Evolutionary conservation across 2,329 filamentous ascomycete species (phyloP).

Genomic region (Truncatella angustata): DNA sequence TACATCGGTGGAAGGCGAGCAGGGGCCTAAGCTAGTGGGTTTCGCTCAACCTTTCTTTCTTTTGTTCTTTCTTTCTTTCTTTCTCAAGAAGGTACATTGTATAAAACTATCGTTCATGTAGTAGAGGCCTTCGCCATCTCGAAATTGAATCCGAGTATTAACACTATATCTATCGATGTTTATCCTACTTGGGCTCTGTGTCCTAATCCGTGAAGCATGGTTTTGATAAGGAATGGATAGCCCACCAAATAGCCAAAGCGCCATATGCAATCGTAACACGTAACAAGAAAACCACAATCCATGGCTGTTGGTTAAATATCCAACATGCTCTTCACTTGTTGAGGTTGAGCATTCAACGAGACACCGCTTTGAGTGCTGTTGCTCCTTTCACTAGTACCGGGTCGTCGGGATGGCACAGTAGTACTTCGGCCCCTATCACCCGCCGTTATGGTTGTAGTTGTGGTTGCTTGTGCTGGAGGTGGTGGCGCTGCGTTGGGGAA

Average conservation of each 20-base stretch:
- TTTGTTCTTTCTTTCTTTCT: not conserved
- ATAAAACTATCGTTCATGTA: conserved; percentile 11
- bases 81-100: conserved; percentile 17
- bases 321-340: conserved; percentile 57
- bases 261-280: conserved; percentile 2
- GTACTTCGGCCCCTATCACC: conserved; percentile 16
- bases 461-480: conserved; percentile 31
- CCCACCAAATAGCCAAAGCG: not conserved
- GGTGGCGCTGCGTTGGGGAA: conserved; percentile 41
- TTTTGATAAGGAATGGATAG: not conserved
- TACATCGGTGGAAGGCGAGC: not conserved
- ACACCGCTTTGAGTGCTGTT: conserved; percentile 44
- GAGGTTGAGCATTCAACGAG: conserved; percentile 47
- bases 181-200: too few species aligned
- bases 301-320: conserved; percentile 41
- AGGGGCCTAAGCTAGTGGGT: not conserved
- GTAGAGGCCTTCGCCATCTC: not conserved
- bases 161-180: not conserved
- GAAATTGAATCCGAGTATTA: not conserved
- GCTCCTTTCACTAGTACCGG: conserved; percentile 36
- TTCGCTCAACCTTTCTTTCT: not conserved
- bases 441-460: conserved; percentile 42
- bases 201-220: too few species aligned
- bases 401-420: not conserved
- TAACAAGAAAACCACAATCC: not conserved